phyloP scores from a whole-genome alignment of 2,329 filamentous ascomycete species.

The Beauveria brongniartii region DNA sequence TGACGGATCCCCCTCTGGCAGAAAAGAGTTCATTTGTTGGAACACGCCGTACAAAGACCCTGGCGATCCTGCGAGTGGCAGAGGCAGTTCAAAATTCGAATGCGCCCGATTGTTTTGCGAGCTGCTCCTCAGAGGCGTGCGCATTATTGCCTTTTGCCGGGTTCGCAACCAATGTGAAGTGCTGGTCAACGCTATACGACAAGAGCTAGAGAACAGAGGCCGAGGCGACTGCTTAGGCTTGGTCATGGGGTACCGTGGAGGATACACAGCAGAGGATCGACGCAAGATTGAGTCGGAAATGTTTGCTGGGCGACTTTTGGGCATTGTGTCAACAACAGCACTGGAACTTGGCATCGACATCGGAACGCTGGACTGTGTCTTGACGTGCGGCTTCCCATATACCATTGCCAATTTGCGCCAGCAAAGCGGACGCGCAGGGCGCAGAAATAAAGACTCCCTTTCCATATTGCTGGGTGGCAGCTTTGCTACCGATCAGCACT shows the following conservation, averaged over 20 bases:
- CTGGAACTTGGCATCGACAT: conserved; percentile 94
- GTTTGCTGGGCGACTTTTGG: conserved; percentile 90
- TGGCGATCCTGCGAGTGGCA: conserved; percentile 74
- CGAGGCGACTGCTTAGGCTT: conserved; percentile 65
- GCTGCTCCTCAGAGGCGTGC: conserved; percentile 76
- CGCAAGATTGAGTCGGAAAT: conserved; percentile 87
- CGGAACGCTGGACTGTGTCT: conserved; percentile 83
- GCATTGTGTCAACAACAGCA: conserved; percentile 88
- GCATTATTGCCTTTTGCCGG: conserved; percentile 88
- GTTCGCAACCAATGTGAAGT: conserved; percentile 84
- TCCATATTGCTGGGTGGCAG: conserved; percentile 84
- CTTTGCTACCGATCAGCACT: conserved; percentile 88
- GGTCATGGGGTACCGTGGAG: conserved; percentile 93
- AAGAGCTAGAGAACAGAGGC: conserved; percentile 65
- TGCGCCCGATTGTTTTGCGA: conserved; percentile 88
- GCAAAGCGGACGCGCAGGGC: conserved; percentile 86
- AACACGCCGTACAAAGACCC: conserved; percentile 94
- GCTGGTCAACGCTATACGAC: conserved; percentile 69
- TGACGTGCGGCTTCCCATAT: conserved; percentile 92
- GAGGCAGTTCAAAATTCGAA: conserved; percentile 75
- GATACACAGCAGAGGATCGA: conserved; percentile 87
- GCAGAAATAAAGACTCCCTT: conserved; percentile 86
- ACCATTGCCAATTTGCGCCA: conserved; percentile 91
- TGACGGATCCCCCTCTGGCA: conserved; percentile 81
- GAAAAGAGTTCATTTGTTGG: conserved; percentile 96